These are phyloP conservation scores for Phyllosticta citriasiana DNA, from an alignment of 2,329 filamentous ascomycete species.

Conservation along the genomic window DNA sequence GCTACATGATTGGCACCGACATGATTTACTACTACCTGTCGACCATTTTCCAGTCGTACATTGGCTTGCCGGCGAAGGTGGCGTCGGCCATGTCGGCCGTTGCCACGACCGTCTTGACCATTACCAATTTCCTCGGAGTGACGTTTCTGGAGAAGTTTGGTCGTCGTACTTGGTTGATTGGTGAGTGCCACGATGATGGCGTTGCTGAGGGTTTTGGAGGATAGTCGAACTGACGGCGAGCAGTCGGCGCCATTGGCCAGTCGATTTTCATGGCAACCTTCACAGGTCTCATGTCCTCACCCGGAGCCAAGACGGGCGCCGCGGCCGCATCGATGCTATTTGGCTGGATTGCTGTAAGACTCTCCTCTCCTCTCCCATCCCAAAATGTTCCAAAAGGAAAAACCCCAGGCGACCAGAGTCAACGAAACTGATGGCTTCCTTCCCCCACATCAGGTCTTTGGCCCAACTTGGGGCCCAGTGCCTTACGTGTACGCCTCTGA, in stretches of 20 bases:
- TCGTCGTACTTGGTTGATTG: slow-evolving; percentile 18
- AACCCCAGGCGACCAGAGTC: background rate
- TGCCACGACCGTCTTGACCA: slow-evolving; percentile 19
- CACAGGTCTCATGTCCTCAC: slow-evolving; percentile 15
- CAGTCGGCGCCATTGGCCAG: slow-evolving; percentile 12
- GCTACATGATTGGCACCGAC: slow-evolving; percentile 34
- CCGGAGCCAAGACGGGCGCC: slow-evolving; percentile 13
- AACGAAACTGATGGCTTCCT: background rate
- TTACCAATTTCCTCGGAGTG: slow-evolving; percentile 17
- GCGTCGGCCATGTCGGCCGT: slow-evolving; percentile 18
- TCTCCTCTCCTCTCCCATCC: background rate
- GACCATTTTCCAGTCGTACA: slow-evolving; percentile 14
- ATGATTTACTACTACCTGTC: slow-evolving; percentile 23
- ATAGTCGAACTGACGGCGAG: background rate
- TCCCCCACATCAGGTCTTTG: background rate
- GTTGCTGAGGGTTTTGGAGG: too few species aligned
- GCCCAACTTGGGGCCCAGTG: background rate
- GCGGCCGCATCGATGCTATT: slow-evolving; percentile 24
- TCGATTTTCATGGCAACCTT: slow-evolving; percentile 22
- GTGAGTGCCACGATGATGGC: background rate
- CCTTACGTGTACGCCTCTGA: slow-evolving; percentile 25
- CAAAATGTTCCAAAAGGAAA: too few species aligned
- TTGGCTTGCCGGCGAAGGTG: slow-evolving; percentile 16
- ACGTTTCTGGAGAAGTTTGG: slow-evolving; percentile 20
- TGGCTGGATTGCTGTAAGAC: slow-evolving; percentile 19